Conservation (phyloP, 2,329 filamentous ascomycete species). For the Lachnellula hyalina region DNA sequence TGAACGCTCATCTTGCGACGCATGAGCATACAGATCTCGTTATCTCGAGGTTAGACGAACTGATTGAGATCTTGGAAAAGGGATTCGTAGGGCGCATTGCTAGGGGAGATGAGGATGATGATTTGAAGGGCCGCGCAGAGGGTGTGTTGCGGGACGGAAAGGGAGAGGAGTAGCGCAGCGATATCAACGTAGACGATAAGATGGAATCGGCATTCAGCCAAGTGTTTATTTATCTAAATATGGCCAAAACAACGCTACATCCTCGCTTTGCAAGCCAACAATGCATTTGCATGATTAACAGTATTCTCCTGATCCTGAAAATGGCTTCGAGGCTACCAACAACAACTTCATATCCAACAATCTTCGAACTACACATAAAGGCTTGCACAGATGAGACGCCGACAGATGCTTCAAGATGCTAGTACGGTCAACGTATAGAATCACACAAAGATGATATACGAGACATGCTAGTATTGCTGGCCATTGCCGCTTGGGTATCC, state of each 20-base stretch:
- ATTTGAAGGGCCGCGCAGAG: slow-evolving; percentile 18
- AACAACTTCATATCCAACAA: neutral
- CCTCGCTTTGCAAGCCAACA: neutral
- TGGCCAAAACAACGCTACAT: slow-evolving; percentile 13
- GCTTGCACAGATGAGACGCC: slow-evolving; percentile 3
- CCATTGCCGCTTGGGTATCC: slow-evolving; percentile 20
- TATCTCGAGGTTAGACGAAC: slow-evolving; percentile 66
- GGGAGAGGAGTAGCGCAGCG: slow-evolving; percentile 18
- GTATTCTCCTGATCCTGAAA: slow-evolving; percentile 1
- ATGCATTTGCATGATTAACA: neutral
- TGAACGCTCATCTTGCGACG: slow-evolving; percentile 62
- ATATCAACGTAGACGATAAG: neutral
- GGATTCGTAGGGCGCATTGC: slow-evolving; percentile 58
- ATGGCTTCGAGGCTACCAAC: neutral
- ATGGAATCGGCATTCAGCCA: neutral
- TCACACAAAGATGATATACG: slow-evolving; percentile 1
- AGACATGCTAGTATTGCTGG: slow-evolving; percentile 13
- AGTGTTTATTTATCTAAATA: slow-evolving; percentile 12
- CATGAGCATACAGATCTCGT: slow-evolving; percentile 75
- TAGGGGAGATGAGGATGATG: slow-evolving; percentile 16
- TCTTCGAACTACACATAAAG: neutral
- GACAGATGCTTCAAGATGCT: slow-evolving; percentile 17
- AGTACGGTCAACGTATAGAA: slow-evolving; percentile 5
- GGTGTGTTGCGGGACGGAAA: slow-evolving; percentile 17
- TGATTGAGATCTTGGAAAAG: slow-evolving; percentile 67